Evolutionary conservation across 2,329 filamentous ascomycete species (phyloP), one percentile per base, ranked within the genome.

Genomic region (Colletotrichum phormii): DNA sequence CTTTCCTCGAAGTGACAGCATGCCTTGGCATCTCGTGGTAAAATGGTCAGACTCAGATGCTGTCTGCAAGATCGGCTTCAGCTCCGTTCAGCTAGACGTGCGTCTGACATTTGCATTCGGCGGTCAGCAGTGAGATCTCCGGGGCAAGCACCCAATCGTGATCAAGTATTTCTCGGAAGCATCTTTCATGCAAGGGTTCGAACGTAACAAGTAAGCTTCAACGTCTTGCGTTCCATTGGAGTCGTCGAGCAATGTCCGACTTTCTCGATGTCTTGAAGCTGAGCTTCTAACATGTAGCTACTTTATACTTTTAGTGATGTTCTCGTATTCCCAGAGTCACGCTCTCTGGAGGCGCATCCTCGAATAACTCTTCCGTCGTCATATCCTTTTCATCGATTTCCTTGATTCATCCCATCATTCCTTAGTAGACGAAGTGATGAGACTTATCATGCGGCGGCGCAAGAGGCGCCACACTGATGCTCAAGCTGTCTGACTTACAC

Each of bases 401-500:
- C 6, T 11, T 24, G 4, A 11, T 8, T 13, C 18, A 2, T 24
- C 15, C 7, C 8, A 7, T 4, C 18, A 22, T 18, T 1, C 2
- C 18, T 13, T 53, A 54, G 13, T 35, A 37, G 29, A 53, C 12
- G 22, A n/a, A 29, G 8, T n/a, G 60, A 8, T 26, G 46, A 3
- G n/a, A 37, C 7, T 46, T 49, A 26, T 61, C 54, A 13, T 60
- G 46, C 37, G 54, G 24, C 24, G 58, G 59, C 9, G 29, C 55
- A 22, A 70, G 6, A 0, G 51, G 65, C 13, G 46, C 60, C 18
- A 57, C 29, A 3, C 5, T 57, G 12, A 61, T 59, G 11, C 70
- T 60, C 54, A 33, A 49, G 11, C 54, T 57, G 13, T 66, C 69
- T 15, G 60, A 61, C 33, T 55, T 4, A 37, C 66, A 72, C 2